These are phyloP conservation scores for Pistacia atlantica DNA, from an alignment of 345 rosid species.

Conservation along the genomic window DNA sequence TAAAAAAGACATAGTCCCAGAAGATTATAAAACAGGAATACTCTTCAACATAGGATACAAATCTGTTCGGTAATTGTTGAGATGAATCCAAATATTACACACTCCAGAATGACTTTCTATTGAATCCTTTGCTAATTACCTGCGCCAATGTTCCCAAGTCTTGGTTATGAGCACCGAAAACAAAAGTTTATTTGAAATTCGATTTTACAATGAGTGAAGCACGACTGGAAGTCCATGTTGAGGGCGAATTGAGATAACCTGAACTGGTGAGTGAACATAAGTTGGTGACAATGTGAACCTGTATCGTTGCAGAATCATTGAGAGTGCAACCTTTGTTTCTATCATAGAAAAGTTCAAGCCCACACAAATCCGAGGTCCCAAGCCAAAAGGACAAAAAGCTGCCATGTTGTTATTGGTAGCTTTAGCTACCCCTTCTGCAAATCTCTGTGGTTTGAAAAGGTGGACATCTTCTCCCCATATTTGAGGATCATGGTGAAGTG, in stretches of 20 bases:
- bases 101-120: no score
- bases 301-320: slow-evolving; percentile 52
- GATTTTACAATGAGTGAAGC: slow-evolving; percentile 24
- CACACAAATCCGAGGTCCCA: slow-evolving; percentile 47
- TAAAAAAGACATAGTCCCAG: no score
- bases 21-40: no score
- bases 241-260: slow-evolving; percentile 25
- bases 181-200: no score
- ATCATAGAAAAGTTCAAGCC: slow-evolving; percentile 39
- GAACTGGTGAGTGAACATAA: slow-evolving; percentile 42
- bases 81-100: no score
- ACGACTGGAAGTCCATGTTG: slow-evolving; percentile 43
- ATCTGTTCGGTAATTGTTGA: no score
- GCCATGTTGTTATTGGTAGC: slow-evolving; percentile 32
- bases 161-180: neutral
- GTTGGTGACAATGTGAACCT: slow-evolving; percentile 39
- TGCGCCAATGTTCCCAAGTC: neutral
- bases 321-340: slow-evolving; percentile 44
- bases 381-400: slow-evolving; percentile 40
- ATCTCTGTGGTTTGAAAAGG: slow-evolving; percentile 49
- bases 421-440: slow-evolving; percentile 40
- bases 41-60: no score
- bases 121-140: slow-evolving; percentile 28
- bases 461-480: slow-evolving; percentile 51
- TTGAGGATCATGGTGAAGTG: slow-evolving; percentile 39